These are phyloP conservation scores for Curvularia eragrostidis DNA, from an alignment of 2,329 filamentous ascomycete species.

Conservation along the genomic window DNA sequence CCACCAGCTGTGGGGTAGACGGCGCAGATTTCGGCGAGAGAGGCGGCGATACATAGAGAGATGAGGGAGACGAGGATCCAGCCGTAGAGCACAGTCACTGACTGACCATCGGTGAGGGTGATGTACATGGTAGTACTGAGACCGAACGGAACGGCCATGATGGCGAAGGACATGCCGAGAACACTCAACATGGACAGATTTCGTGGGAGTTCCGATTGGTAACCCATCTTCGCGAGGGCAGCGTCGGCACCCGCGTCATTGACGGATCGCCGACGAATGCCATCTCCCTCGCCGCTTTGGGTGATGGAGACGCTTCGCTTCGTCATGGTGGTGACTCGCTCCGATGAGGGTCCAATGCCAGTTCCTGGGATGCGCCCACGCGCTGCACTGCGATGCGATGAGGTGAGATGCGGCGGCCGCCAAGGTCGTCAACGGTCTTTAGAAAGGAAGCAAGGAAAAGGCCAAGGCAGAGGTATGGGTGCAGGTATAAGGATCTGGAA, in stretches of 20 bases:
- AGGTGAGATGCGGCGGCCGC: background rate
- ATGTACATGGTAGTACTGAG: constrained; percentile 73
- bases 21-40: constrained; percentile 77
- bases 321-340: constrained; percentile 18
- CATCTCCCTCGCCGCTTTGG: constrained; percentile 19
- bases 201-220: constrained; percentile 70
- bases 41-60: constrained; percentile 71
- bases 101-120: constrained; percentile 71
- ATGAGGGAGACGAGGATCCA: constrained; percentile 72
- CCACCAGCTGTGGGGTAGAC: constrained; percentile 78
- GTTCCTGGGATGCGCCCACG: constrained; percentile 5
- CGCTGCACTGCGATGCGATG: background rate
- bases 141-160: constrained; percentile 75
- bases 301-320: constrained; percentile 31
- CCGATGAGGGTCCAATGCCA: background rate
- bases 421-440: background rate
- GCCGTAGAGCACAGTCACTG: constrained; percentile 73
- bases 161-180: constrained; percentile 73
- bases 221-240: constrained; percentile 70
- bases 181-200: constrained; percentile 74
- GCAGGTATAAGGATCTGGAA: constrained; percentile 3
- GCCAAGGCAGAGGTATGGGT: background rate
- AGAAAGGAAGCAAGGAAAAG: background rate
- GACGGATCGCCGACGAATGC: constrained; percentile 21
- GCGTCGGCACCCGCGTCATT: constrained; percentile 61